Base-by-base conservation (phyloP, 2,329 filamentous ascomycete genomes). In the Huntiella moniliformis region DNA sequence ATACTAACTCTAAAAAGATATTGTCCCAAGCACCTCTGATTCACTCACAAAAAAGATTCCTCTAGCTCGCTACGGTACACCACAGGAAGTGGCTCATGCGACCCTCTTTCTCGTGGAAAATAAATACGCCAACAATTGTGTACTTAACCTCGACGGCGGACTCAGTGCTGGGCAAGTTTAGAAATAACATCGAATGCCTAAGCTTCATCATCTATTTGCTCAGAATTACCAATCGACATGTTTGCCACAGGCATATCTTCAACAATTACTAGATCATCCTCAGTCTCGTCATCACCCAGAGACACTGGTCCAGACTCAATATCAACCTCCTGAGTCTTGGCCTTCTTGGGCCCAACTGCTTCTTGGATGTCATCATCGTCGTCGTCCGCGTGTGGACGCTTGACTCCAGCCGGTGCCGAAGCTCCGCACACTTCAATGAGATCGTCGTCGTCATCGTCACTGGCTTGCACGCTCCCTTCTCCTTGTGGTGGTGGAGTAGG, bases 131-230 rank as follows among this genome's bases (percentile, higher is more conserved):
- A 88, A 88, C 59, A 92, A 92, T 53, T 91, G 83, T 58, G 70
- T 87, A 43, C 67, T 94, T 44, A 91, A 87, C 58, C 67, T 94
- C 22, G 86, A 93, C 60, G 86, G 86, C 12, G 86, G 86, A 1
- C 60, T 92, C 53, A 86, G 81, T 59, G 82, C 81, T 43, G 61
- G 47, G 61, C 42, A 22, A 32, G 5, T 15, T 6, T 16, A 10
- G 28, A 33, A 47, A 42, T 40, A 53, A 47, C 35, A 53, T 44
- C 17, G 47, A 49, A 33, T 22, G 45, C 64, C 36, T 68, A 60
- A 13, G 59, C 54, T 35, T 54, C 53, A 32, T 56, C 54, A 17
- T 54, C 54, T 28, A 10, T 28, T 6, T 28, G 22, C 7, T 28
- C 7, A 28, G 7, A 3, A 2, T 28, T 6, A 7, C 22, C 22